A percentile compares a stretch with the other conserved stretches of the same genome.
Conservation (phyloP, 2,329 filamentous ascomycete genomes). For the Apiospora marii region DNA sequence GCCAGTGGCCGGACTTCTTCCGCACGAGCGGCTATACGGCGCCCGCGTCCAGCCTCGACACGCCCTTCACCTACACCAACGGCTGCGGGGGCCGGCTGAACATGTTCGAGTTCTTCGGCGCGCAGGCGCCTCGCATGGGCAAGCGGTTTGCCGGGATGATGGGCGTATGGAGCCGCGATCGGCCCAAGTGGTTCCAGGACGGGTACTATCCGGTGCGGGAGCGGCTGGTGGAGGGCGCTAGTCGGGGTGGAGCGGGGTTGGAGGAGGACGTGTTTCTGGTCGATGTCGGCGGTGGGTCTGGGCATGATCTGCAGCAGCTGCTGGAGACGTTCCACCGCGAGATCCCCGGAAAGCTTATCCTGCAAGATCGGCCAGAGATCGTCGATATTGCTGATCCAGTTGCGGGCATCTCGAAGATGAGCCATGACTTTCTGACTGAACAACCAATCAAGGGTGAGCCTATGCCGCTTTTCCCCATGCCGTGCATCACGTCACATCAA, state of each 20-base stretch:
- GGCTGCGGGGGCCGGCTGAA: not conserved
- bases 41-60: not conserved
- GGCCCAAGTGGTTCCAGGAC: not conserved
- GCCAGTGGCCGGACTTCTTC: not conserved
- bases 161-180: slow-evolving; percentile 1
- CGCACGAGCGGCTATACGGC: not conserved
- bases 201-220: slow-evolving; percentile 32
- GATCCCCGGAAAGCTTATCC: slow-evolving; percentile 43
- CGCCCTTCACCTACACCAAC: not conserved
- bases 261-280: slow-evolving; percentile 43
- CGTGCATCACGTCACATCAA: not conserved
- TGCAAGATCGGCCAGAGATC: slow-evolving; percentile 46
- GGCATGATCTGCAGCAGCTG: slow-evolving; percentile 48
- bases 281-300: slow-evolving; percentile 50
- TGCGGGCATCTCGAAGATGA: not conserved
- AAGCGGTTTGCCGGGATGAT: slow-evolving; percentile 6
- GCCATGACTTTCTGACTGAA: not conserved
- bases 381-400: slow-evolving; percentile 21
- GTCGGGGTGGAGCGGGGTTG: slow-evolving; percentile 28
- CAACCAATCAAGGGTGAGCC: not conserved
- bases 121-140: not conserved
- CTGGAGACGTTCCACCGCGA: slow-evolving; percentile 37
- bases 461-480: not conserved
- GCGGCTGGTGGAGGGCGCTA: slow-evolving; percentile 33
- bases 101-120: slow-evolving; percentile 2